Evolutionary conservation across 495 filamentous ascomycete genomes (phyloP).

Genomic region (Neurospora sp.): DNA sequence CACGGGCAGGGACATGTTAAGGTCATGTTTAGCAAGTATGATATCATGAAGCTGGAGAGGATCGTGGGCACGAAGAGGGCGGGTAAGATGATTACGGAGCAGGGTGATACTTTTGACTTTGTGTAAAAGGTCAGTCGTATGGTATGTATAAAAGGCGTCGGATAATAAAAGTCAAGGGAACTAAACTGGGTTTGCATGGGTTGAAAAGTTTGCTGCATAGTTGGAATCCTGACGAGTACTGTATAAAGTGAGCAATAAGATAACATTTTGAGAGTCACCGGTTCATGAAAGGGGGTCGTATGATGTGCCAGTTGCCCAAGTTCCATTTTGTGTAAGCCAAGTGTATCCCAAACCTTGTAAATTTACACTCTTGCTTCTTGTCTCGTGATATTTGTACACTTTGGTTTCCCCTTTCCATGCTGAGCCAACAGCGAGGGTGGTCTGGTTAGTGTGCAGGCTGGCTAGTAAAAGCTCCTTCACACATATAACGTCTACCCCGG

Average conservation of each 20-base stretch:
- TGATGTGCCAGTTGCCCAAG: neutral
- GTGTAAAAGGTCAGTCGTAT: conserved; percentile 9
- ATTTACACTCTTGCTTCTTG: neutral
- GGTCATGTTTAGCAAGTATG: conserved; percentile 77
- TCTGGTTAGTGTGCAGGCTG: neutral
- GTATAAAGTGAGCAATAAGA: neutral
- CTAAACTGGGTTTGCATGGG: neutral
- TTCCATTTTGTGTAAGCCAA: neutral
- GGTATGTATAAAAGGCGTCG: neutral
- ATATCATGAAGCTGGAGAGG: conserved; percentile 78
- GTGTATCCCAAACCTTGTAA: neutral
- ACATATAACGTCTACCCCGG: neutral
- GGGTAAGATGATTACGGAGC: conserved; percentile 63
- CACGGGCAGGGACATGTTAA: conserved; percentile 47
- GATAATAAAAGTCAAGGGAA: neutral
- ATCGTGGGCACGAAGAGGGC: conserved; percentile 73
- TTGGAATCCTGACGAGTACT: too few species aligned
- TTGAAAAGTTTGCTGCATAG: neutral
- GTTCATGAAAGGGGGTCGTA: neutral
- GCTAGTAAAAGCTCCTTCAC: neutral
- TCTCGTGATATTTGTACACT: neutral
- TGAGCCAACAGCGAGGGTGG: neutral
- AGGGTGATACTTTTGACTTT: conserved; percentile 88
- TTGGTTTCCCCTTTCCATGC: neutral
- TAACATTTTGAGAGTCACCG: neutral